Evolutionary conservation across 768 basidiomycete genomes (phyloP).

Genomic region (Lactarius indigo): DNA sequence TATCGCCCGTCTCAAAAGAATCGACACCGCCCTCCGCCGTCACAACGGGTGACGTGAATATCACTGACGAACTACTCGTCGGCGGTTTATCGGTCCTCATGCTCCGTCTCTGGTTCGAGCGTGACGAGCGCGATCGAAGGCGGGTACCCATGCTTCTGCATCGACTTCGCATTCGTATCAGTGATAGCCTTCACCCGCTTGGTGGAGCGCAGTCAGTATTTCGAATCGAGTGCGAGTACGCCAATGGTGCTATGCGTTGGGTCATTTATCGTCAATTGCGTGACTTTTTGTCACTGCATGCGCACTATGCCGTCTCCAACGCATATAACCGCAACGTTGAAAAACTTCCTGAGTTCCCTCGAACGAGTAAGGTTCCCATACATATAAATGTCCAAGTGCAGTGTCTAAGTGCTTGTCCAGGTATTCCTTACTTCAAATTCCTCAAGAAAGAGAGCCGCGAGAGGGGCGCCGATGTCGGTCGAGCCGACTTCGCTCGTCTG

Average conservation of each 20-base stretch:
- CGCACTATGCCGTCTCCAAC: constrained; percentile 85
- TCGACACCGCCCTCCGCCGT: constrained; percentile 46
- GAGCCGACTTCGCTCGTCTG: constrained; percentile 72
- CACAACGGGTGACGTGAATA: constrained; percentile 56
- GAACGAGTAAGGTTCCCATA: constrained; percentile 49
- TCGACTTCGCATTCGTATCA: constrained; percentile 77
- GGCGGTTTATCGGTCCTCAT: constrained; percentile 78
- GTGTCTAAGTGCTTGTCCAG: constrained; percentile 35
- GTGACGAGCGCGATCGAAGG: constrained; percentile 80
- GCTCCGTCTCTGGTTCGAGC: constrained; percentile 80
- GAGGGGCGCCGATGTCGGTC: constrained; percentile 49
- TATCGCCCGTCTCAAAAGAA: constrained; percentile 32
- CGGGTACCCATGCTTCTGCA: constrained; percentile 77
- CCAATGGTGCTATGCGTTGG: constrained; percentile 89
- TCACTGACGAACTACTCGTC: constrained; percentile 77
- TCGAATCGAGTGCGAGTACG: constrained; percentile 94
- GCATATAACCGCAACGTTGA: constrained; percentile 69
- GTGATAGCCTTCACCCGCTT: constrained; percentile 80
- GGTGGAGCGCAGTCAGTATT: constrained; percentile 77
- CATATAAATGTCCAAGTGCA: neutral
- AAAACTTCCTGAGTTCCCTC: constrained; percentile 89
- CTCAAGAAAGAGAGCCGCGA: constrained; percentile 60
- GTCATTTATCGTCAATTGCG: constrained; percentile 91
- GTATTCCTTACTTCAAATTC: constrained; percentile 89
- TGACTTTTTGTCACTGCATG: constrained; percentile 87